These are phyloP conservation scores for Boletus rufocinnamomeus DNA, from an alignment of 768 basidiomycete species.

Conservation along the genomic window DNA sequence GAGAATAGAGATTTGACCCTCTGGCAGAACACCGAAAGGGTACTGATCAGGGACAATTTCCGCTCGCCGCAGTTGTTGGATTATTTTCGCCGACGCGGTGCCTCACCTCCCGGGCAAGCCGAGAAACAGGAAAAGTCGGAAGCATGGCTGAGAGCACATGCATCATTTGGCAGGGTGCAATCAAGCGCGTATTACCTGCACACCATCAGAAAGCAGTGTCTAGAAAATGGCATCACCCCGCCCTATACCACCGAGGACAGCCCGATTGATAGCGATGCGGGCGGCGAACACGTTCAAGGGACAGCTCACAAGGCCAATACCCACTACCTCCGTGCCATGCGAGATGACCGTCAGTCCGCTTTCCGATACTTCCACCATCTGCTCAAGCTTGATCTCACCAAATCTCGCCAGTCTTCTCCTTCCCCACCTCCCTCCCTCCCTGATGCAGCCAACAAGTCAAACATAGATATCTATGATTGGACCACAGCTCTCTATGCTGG, in stretches of 20 bases:
- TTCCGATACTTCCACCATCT: constrained; percentile 48
- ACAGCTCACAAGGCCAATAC: constrained; percentile 44
- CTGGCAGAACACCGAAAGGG: constrained; percentile 42
- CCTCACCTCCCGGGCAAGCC: neutral
- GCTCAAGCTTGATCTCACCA: constrained; percentile 28
- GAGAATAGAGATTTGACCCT: constrained; percentile 45
- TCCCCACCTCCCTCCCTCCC: neutral
- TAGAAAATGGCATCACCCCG: constrained; percentile 16
- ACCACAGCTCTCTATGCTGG: constrained; percentile 49
- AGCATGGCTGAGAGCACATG: constrained; percentile 25
- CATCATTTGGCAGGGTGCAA: constrained; percentile 35
- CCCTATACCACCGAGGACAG: constrained; percentile 23
- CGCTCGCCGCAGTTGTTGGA: constrained; percentile 52
- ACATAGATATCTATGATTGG: constrained; percentile 47
- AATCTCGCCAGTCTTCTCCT: constrained; percentile 7
- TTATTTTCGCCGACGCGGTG: constrained; percentile 37
- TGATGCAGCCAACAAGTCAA: constrained; percentile 22
- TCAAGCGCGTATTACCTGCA: constrained; percentile 43
- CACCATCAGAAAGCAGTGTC: constrained; percentile 38
- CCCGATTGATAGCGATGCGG: neutral
- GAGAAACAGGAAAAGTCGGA: constrained; percentile 11
- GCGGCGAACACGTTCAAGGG: constrained; percentile 13
- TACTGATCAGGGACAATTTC: constrained; percentile 51
- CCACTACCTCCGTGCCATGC: constrained; percentile 44
- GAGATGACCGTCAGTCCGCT: constrained; percentile 43